These are phyloP conservation scores for Azolla pinnata DNA, from an alignment of 75 land plant species.

Conservation along the genomic window DNA sequence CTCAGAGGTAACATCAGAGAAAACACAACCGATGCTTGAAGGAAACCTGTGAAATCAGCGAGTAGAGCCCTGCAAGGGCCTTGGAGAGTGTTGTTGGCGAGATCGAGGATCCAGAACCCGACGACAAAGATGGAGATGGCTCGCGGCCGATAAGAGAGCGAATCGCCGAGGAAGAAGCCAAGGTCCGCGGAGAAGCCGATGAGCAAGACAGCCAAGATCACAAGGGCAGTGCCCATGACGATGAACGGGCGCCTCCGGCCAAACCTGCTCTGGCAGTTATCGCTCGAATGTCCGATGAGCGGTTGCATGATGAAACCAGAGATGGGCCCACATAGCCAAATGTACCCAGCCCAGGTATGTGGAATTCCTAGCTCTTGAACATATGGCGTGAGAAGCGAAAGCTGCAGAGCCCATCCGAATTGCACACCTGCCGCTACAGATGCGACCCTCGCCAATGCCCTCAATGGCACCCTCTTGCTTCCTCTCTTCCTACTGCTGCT, in stretches of 20 bases:
- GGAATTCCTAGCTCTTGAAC: constrained; percentile 94
- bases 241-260: constrained; percentile 87
- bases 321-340: constrained; percentile 98
- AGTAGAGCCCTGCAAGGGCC: constrained; percentile 93
- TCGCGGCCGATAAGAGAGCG: constrained; percentile 27
- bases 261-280: constrained; percentile 48
- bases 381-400: constrained; percentile 84
- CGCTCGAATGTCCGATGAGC: constrained; percentile 69
- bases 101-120: constrained; percentile 91
- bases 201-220: constrained; percentile 47
- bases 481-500: too few relatives aligned
- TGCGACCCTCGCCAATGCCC: constrained; percentile 40
- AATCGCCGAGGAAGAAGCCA: constrained; percentile 60
- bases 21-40: too few relatives aligned
- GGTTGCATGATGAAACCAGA: constrained; percentile 90
- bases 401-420: constrained; percentile 98
- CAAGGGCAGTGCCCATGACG: constrained; percentile 38
- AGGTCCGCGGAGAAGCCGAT: constrained; percentile 76
- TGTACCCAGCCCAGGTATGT: constrained; percentile 74
- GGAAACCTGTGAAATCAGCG: constrained; percentile 95
- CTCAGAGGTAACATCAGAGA: too few relatives aligned
- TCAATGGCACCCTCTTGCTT: constrained; percentile 19
- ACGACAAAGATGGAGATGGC: constrained; percentile 61
- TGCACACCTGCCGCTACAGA: constrained; percentile 87
- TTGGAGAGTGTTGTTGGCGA: constrained; percentile 85